Conservation (phyloP, 768 basidiomycete species). For the Kwoniella newhampshirensis region DNA sequence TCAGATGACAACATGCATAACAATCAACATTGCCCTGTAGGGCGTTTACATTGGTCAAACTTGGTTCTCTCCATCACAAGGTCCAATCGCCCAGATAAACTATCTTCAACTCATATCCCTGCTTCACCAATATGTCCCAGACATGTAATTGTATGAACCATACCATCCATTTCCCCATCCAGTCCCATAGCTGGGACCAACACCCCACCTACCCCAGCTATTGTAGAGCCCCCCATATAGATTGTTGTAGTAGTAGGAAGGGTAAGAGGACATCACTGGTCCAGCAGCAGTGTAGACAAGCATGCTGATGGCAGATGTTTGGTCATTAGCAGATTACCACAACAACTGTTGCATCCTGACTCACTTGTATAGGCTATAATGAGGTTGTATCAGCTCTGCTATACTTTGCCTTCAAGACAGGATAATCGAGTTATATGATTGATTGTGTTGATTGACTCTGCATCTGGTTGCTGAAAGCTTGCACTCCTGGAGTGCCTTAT, state of each 20-base stretch:
- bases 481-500: too few relatives aligned
- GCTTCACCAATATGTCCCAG: constrained; percentile 30
- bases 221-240: constrained; percentile 34
- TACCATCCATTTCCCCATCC: constrained; percentile 26
- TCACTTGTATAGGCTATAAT: constrained; percentile 5
- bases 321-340: not conserved
- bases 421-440: too few relatives aligned
- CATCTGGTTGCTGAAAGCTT: too few relatives aligned
- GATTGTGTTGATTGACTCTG: too few relatives aligned
- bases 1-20: too few relatives aligned
- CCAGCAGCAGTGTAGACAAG: constrained; percentile 21
- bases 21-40: too few relatives aligned
- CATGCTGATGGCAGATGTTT: too few relatives aligned
- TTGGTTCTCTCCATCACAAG: not conserved
- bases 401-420: constrained; percentile 10
- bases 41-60: not conserved
- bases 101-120: not conserved
- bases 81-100: not conserved
- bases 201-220: constrained; percentile 35
- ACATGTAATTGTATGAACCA: constrained; percentile 35
- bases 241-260: constrained; percentile 13
- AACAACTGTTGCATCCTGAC: not conserved
- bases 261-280: constrained; percentile 20
- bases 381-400: constrained; percentile 12
- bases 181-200: constrained; percentile 37